These are phyloP conservation scores for Xylaria sp. DNA, from an alignment of 2,329 filamentous ascomycete species.

Conservation along the genomic window DNA sequence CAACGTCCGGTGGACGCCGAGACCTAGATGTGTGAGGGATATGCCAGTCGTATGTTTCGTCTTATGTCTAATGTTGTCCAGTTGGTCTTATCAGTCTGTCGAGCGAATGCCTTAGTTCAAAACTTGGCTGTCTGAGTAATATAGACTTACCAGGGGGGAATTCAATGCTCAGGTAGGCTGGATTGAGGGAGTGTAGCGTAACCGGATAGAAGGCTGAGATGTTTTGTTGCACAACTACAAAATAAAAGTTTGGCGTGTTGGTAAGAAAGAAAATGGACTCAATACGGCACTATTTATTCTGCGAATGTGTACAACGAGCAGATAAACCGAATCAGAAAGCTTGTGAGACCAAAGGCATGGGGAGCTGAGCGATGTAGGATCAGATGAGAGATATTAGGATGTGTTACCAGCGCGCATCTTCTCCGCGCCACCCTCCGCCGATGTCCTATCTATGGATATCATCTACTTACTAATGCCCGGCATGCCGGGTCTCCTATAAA, in stretches of 20 bases:
- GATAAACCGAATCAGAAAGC: neutral
- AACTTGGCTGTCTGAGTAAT: neutral
- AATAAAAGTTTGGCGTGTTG: neutral
- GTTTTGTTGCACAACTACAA: slow-evolving; percentile 1
- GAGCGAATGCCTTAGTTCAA: slow-evolving; percentile 17
- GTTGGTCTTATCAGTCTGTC: slow-evolving; percentile 3
- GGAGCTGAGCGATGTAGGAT: neutral
- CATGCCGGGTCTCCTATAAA: slow-evolving; percentile 25
- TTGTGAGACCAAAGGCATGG: slow-evolving; percentile 2
- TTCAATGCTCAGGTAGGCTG: slow-evolving; percentile 3
- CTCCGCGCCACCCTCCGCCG: slow-evolving; percentile 20
- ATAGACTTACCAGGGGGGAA: slow-evolving; percentile 1
- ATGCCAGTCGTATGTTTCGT: slow-evolving; percentile 22
- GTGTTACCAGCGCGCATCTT: neutral
- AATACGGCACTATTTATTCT: neutral
- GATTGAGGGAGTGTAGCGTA: slow-evolving; percentile 7
- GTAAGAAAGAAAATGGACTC: neutral
- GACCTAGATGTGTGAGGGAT: slow-evolving; percentile 12
- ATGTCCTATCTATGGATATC: slow-evolving; percentile 22
- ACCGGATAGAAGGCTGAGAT: neutral
- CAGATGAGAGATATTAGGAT: slow-evolving; percentile 12
- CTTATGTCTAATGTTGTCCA: neutral
- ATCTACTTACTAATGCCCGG: slow-evolving; percentile 23
- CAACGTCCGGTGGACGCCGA: slow-evolving; percentile 23
- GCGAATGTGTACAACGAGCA: neutral